These are phyloP conservation scores for Saprolegnia diclina DNA, from an alignment of 352 stramenopile species.

Conservation along the genomic window DNA sequence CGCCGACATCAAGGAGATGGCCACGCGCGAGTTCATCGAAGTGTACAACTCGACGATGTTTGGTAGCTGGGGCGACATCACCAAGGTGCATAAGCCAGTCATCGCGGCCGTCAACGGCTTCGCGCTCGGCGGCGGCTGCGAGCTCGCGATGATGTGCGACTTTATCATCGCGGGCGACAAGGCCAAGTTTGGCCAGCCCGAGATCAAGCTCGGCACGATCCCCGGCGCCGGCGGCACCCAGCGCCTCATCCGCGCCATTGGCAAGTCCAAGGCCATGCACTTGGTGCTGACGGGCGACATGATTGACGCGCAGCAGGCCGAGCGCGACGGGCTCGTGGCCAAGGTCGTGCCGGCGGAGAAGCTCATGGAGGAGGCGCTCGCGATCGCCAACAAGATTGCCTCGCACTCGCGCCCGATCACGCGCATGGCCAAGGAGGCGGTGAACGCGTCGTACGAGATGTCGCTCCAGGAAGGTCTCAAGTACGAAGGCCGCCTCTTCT, in stretches of 20 bases:
- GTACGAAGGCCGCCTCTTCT: conserved; percentile 97
- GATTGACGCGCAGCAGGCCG: conserved; percentile 93
- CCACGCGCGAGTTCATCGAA: conserved; percentile 87
- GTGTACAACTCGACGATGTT: conserved; percentile 97
- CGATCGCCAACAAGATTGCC: conserved; percentile 95
- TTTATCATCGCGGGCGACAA: conserved; percentile 95
- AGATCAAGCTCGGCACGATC: conserved; percentile 98
- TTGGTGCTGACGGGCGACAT: conserved; percentile 98
- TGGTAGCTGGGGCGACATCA: conserved; percentile 93
- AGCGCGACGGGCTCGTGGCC: conserved; percentile 90
- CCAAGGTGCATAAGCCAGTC: conserved; percentile 89
- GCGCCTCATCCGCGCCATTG: conserved; percentile 94
- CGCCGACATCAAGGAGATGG: conserved; percentile 98
- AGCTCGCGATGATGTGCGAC: conserved; percentile 99
- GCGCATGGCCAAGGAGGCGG: conserved; percentile 96
- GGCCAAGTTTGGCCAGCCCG: conserved; percentile 97
- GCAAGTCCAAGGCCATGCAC: conserved; percentile 99
- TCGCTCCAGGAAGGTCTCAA: conserved; percentile 92
- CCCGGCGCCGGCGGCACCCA: conserved; percentile 96
- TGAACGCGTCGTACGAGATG: conserved; percentile 91
- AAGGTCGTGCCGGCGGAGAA: conserved; percentile 89
- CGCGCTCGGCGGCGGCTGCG: conserved; percentile 95
- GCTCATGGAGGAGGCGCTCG: conserved; percentile 92
- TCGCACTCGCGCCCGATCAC: conserved; percentile 93
- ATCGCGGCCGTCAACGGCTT: conserved; percentile 62